Conservation (phyloP, 2,329 filamentous ascomycete species). For the Blastomyces silverae region DNA sequence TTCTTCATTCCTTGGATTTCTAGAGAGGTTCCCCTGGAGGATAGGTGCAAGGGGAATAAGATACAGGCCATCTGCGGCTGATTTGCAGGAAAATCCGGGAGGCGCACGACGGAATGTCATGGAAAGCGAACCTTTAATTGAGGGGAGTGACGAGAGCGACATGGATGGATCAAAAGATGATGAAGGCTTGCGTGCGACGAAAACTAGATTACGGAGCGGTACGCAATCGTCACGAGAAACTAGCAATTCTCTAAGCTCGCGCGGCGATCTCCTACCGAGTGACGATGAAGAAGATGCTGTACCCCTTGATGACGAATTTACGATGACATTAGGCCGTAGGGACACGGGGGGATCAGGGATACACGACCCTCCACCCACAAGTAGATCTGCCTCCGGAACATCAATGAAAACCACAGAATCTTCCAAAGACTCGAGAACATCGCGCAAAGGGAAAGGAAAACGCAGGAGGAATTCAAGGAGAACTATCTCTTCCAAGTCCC, state of each 20-base stretch:
- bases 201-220: constrained; percentile 56
- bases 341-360: constrained; percentile 47
- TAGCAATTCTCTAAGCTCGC: constrained; percentile 75
- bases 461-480: constrained; percentile 28
- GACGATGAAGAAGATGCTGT: constrained; percentile 91
- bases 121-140: constrained; percentile 60
- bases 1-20: constrained; percentile 75
- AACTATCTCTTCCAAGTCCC: constrained; percentile 25
- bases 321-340: constrained; percentile 68
- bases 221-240: constrained; percentile 76
- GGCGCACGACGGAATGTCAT: constrained; percentile 42
- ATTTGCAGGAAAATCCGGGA: constrained; percentile 79
- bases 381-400: constrained; percentile 39
- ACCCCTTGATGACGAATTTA: constrained; percentile 88
- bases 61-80: constrained; percentile 86
- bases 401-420: constrained; percentile 45
- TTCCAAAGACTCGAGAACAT: constrained; percentile 39
- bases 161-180: constrained; percentile 24
- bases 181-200: constrained; percentile 14
- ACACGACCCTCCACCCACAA: constrained; percentile 56
- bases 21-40: constrained; percentile 76
- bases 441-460: constrained; percentile 31
- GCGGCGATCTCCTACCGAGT: constrained; percentile 85
- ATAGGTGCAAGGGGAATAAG: constrained; percentile 69
- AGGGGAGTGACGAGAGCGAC: constrained; percentile 49